Conservation (phyloP, 1,284 basidiomycete genomes). For the Neonothopanus nambi region DNA sequence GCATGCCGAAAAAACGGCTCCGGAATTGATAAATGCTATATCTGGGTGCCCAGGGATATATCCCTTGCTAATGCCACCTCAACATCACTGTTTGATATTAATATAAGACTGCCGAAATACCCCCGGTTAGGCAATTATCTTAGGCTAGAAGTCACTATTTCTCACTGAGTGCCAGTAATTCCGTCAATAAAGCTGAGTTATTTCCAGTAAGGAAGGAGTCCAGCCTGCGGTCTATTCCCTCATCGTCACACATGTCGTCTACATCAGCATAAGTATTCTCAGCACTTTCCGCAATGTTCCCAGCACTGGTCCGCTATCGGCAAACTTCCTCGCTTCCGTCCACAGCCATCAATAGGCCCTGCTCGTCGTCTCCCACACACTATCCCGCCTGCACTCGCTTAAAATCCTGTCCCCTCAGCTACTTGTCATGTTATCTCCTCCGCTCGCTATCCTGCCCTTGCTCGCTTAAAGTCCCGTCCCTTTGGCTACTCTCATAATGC, state of each 20-base stretch:
- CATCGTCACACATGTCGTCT: neutral
- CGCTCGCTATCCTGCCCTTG: neutral
- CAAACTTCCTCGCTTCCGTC: neutral
- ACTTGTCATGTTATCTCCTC: neutral
- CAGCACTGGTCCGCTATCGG: neutral
- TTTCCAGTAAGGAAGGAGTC: too few relatives aligned
- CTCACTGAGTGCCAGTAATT: neutral
- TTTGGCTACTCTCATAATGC: neutral
- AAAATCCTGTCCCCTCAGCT: neutral
- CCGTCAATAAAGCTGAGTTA: neutral
- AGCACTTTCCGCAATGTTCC: neutral
- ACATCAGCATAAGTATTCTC: neutral
- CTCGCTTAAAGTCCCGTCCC: too few relatives aligned
- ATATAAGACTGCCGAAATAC: neutral
- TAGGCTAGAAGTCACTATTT: neutral
- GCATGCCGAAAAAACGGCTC: too few relatives aligned
- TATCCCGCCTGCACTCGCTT: neutral
- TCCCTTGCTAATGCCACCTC: too few relatives aligned
- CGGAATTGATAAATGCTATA: too few relatives aligned
- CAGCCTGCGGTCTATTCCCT: neutral
- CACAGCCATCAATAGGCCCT: neutral
- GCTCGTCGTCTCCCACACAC: neutral
- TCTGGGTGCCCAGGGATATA: too few relatives aligned
- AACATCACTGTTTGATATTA: neutral
- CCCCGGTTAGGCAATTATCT: neutral